Evolutionary conservation across 176 grass and related monocot species (phyloP).

Genomic region (Secale cereale): DNA sequence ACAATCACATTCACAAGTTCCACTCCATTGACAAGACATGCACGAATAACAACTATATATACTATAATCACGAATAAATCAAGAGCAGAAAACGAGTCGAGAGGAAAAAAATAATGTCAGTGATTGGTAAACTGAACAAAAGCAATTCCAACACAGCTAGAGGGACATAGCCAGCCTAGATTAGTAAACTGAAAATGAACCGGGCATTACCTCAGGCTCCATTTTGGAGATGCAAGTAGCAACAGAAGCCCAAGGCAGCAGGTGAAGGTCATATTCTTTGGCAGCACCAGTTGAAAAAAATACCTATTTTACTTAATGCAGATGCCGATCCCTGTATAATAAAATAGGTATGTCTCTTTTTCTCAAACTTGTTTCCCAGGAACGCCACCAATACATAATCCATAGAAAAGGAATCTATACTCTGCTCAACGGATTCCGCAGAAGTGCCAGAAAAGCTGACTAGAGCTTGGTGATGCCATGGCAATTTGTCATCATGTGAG

Average conservation of each 20-base stretch:
- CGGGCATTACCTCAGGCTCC: constrained; percentile 51
- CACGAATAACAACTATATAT: too few species aligned
- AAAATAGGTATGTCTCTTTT: constrained; percentile 62
- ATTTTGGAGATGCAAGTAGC: constrained; percentile 78
- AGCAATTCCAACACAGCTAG: neutral
- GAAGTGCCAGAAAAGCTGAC: constrained; percentile 58
- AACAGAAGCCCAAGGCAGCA: constrained; percentile 91
- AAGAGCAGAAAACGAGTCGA: too few species aligned
- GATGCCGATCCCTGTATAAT: constrained; percentile 79
- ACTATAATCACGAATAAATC: too few species aligned
- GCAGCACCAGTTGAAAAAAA: constrained; percentile 63
- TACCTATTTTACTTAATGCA: constrained; percentile 72
- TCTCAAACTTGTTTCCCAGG: constrained; percentile 50
- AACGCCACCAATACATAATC: constrained; percentile 67
- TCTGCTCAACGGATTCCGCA: constrained; percentile 41
- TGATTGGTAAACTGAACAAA: neutral
- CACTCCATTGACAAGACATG: too few species aligned
- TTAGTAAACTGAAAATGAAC: constrained; percentile 2
- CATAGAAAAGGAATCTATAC: constrained; percentile 63
- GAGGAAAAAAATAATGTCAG: too few species aligned
- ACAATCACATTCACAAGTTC: too few species aligned
- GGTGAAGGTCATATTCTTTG: constrained; percentile 85
- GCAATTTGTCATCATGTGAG: constrained; percentile 47
- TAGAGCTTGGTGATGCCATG: constrained; percentile 79
- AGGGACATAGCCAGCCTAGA: neutral